A percentile compares a stretch with the other conserved stretches of the same genome.
phyloP scores from a whole-genome alignment of 2,329 filamentous ascomycete genomes.

The Tolypocladium paradoxum region DNA sequence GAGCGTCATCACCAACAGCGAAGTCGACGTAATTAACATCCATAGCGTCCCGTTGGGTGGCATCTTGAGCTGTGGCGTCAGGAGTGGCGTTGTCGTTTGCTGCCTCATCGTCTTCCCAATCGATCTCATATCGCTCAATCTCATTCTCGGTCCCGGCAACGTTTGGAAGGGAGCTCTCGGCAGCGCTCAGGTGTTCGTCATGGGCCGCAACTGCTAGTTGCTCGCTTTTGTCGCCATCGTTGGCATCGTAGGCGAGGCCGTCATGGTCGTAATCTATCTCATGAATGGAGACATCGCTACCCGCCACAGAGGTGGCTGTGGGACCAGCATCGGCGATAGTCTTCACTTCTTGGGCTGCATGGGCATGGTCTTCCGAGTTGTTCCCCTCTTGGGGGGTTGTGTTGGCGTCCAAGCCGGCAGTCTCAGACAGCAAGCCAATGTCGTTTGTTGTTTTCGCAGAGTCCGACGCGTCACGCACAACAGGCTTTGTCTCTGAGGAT shows the following conservation, averaged over 20 bases:
- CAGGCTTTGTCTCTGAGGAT: too few species aligned
- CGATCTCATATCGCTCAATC: conserved; percentile 10
- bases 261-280: conserved; percentile 27
- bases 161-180: not conserved
- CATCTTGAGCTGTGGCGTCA: not conserved
- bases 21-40: not conserved
- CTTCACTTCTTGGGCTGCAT: not conserved
- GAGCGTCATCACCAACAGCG: not conserved
- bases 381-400: not conserved
- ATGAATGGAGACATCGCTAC: conserved; percentile 9
- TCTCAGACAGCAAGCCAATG: not conserved
- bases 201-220: not conserved
- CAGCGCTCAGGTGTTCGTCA: not conserved
- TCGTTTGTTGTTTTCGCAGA: not conserved
- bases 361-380: not conserved
- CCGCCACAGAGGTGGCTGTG: not conserved
- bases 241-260: conserved; percentile 2
- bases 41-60: not conserved
- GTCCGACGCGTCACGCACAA: not conserved
- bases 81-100: not conserved
- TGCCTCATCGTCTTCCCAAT: conserved; percentile 11
- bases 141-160: not conserved
- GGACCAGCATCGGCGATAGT: not conserved
- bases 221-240: not conserved
- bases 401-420: not conserved